Percentiles rank a stretch among this genome's conserved stretches.
Evolutionary conservation across 1,139 yeast genomes (phyloP).

Genomic region (Sugiyamaella sp.): DNA sequence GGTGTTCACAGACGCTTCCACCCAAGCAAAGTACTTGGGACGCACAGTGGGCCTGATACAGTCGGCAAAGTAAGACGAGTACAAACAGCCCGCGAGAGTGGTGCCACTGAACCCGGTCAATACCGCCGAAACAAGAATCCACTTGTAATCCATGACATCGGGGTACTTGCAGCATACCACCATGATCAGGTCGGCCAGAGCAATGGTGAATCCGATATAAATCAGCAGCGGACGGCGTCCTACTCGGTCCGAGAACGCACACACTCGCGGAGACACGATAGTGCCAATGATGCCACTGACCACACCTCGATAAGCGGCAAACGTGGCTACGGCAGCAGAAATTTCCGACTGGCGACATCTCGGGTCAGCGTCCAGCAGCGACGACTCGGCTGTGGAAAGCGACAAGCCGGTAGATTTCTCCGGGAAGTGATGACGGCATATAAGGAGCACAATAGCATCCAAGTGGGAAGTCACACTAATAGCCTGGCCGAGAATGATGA

Average conservation of each 20-base stretch:
- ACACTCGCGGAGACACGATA: conserved; percentile 45
- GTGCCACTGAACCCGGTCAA: conserved; percentile 59
- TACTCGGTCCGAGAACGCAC: conserved; percentile 60
- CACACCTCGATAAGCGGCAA: conserved; percentile 32
- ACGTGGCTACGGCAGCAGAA: conserved; percentile 32
- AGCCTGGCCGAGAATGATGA: conserved; percentile 19
- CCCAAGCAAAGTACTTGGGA: conserved; percentile 57
- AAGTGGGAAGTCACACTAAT: conserved; percentile 23
- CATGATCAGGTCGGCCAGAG: conserved; percentile 28
- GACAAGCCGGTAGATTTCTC: conserved; percentile 15
- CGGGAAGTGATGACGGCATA: conserved; percentile 25
- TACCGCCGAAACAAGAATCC: conserved; percentile 46
- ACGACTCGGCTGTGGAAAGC: neutral
- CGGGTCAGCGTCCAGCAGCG: conserved; percentile 27
- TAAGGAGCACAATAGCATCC: conserved; percentile 22
- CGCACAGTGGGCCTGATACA: conserved; percentile 57
- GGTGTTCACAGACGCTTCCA: conserved; percentile 57
- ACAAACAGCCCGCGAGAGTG: conserved; percentile 49
- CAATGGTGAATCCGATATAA: conserved; percentile 37
- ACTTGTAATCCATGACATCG: conserved; percentile 41
- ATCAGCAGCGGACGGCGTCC: conserved; percentile 60
- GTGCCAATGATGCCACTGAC: conserved; percentile 30
- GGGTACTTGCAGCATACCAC: conserved; percentile 34
- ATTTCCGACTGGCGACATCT: conserved; percentile 31
- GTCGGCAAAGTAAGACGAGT: conserved; percentile 64